Base-by-base conservation (phyloP, 1,284 basidiomycete species). In the Ustilago crameri region DNA sequence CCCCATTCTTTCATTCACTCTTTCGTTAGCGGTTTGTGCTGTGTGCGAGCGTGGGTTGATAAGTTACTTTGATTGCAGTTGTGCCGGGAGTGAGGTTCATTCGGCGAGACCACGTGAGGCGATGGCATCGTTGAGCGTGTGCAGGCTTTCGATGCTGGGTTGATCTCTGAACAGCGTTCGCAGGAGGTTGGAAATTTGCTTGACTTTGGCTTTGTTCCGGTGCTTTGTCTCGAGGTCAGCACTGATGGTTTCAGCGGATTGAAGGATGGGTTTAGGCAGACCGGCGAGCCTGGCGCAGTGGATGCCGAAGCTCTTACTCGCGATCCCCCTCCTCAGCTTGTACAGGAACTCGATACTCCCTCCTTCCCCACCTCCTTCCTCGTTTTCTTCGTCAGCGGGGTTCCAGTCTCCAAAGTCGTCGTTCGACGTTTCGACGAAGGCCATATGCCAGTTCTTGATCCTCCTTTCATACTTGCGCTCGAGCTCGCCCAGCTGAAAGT, bases 331-430 rank as follows among this genome's bases (percentile, higher is more conserved):
- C 0, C 48, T 12, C 4, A 83, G 58, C 41, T 68, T 74, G 66
- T 83, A 83, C 9, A 83, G 63, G 26, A 83, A 83, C 15, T 74
- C 58, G 37, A 83, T 75, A n/a, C n/a, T n/a, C 20, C 71, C 60
- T 20, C 17, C 56, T 20, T 20, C 46, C 10, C 46, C 47, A 2
- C 41, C 49, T 14, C 68, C 27, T 22, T 15, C 48, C 17, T 37
- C 54, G 24, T 2, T 53, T 9, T 17, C 35, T n/a, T 42, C 46
- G 12, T 53, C 51, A 3, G 37, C 34, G 3, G 42, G 37, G n/a
- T n/a, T n/a, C 2, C 54, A 24, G 2, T 17, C 30, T 10, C 0
- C 5, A 8, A 51, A 50, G 0, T 47, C 38, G 20, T 48, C 40
- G 9, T 43, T 42, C 0, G 38, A 24, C 8, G 51, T 54, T 51